Percentiles rank a stretch among this genome's conserved stretches.
Evolutionary conservation across 1,139 yeast species (phyloP).

Genomic region (Meyerozyma guilliermondii): DNA sequence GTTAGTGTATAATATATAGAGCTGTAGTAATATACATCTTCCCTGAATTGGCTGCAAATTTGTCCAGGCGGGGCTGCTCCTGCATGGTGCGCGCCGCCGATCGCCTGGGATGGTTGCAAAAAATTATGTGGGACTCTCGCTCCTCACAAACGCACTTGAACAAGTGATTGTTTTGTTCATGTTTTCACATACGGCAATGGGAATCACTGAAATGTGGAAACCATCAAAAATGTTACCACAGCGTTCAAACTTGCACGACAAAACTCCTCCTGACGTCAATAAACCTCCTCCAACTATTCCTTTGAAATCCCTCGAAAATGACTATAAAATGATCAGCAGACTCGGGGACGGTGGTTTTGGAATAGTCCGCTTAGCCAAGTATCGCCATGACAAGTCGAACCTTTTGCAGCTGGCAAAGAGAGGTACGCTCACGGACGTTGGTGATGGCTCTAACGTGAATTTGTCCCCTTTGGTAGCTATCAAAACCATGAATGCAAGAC

Average conservation of each 20-base stretch:
- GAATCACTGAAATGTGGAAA: background rate
- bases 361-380: conserved; percentile 59
- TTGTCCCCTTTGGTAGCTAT: conserved; percentile 60
- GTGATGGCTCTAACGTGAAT: conserved; percentile 18
- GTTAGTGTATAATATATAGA: conserved; percentile 8
- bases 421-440: conserved; percentile 50
- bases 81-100: background rate
- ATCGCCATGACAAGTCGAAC: conserved; percentile 7
- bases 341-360: conserved; percentile 83
- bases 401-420: conserved; percentile 8
- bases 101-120: background rate
- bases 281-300: conserved; percentile 26
- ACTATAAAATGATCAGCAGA: conserved; percentile 47
- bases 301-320: conserved; percentile 33
- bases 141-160: background rate
- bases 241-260: background rate
- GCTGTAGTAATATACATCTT: background rate
- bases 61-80: background rate
- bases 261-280: conserved; percentile 9
- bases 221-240: background rate
- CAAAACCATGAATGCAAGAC: conserved; percentile 64
- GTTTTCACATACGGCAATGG: background rate
- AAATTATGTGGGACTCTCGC: background rate
- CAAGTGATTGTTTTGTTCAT: background rate
- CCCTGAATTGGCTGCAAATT: background rate